These are phyloP conservation scores for Salix suchowensis DNA, from an alignment of 345 rosid genomes.

Conservation along the genomic window DNA sequence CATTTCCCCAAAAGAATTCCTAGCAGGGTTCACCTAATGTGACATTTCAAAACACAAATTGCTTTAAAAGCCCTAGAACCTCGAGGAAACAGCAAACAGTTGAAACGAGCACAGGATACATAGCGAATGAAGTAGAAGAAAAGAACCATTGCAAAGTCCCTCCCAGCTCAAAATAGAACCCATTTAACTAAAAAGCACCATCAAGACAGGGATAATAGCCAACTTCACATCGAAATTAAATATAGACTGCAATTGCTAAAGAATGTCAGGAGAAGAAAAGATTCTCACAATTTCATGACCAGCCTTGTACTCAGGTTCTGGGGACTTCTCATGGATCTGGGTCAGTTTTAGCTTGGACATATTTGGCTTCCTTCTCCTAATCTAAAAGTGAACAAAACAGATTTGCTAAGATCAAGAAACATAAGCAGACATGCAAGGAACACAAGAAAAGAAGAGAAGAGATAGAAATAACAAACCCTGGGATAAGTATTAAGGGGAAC, in stretches of 20 bases:
- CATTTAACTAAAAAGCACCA: not conserved
- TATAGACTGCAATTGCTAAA: not conserved
- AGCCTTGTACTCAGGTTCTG: constrained; percentile 13
- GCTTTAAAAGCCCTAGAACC: constrained; percentile 1
- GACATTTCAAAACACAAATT: not conserved
- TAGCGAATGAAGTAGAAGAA: not conserved
- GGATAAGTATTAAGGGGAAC: constrained; percentile 15
- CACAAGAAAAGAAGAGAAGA: not conserved
- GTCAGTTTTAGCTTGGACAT: constrained; percentile 14
- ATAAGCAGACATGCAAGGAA: constrained; percentile 8
- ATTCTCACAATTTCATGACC: constrained; percentile 19
- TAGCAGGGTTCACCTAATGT: not conserved
- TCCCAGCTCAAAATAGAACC: not conserved
- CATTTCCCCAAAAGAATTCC: not conserved
- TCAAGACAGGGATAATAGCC: not conserved
- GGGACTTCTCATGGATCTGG: constrained; percentile 27
- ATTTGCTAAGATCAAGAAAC: constrained; percentile 1
- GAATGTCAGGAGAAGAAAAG: not conserved
- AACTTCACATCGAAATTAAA: not conserved
- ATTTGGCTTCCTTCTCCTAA: constrained; percentile 17
- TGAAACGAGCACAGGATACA: not conserved
- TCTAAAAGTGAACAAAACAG: constrained; percentile 12
- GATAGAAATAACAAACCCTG: constrained; percentile 11
- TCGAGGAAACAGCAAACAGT: not conserved
- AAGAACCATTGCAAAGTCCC: not conserved